These are phyloP conservation scores for Eustoma russellianum DNA, from an alignment of 257 asterid species.

Conservation along the genomic window DNA sequence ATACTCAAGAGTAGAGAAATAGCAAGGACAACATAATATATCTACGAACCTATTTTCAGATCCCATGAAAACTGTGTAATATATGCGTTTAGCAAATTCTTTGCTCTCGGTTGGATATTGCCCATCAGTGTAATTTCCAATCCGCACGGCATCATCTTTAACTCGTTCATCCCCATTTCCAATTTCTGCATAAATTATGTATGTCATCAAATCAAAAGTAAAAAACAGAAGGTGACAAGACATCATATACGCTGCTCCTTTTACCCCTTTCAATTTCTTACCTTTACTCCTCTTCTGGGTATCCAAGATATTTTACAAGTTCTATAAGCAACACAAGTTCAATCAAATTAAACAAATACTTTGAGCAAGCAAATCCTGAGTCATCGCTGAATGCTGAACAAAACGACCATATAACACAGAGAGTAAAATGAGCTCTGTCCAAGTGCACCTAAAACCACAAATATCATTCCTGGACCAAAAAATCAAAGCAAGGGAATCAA, in stretches of 20 bases:
- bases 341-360: too few species aligned
- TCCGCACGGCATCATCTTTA: slow-evolving; percentile 79
- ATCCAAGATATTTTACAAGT: neutral
- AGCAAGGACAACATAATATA: neutral
- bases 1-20: too few species aligned
- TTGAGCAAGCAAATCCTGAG: too few species aligned
- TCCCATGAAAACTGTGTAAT: slow-evolving; percentile 91
- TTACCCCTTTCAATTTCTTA: too few species aligned
- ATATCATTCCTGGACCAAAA: slow-evolving; percentile 3
- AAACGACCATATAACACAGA: neutral
- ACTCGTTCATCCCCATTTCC: slow-evolving; percentile 74
- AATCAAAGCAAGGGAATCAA: slow-evolving; percentile 2
- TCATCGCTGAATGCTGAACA: too few species aligned
- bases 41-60: slow-evolving; percentile 75
- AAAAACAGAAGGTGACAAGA: neutral
- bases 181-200: slow-evolving; percentile 45
- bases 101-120: slow-evolving; percentile 74
- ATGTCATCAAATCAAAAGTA: slow-evolving; percentile 2
- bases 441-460: neutral
- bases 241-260: neutral
- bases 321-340: too few species aligned
- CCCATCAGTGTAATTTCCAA: slow-evolving; percentile 73
- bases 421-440: too few species aligned
- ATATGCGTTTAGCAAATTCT: slow-evolving; percentile 85
- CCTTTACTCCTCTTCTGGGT: neutral